phyloP scores from a whole-genome alignment of 192 early-diverging fungal species.

The Backusella liffmaniae region DNA sequence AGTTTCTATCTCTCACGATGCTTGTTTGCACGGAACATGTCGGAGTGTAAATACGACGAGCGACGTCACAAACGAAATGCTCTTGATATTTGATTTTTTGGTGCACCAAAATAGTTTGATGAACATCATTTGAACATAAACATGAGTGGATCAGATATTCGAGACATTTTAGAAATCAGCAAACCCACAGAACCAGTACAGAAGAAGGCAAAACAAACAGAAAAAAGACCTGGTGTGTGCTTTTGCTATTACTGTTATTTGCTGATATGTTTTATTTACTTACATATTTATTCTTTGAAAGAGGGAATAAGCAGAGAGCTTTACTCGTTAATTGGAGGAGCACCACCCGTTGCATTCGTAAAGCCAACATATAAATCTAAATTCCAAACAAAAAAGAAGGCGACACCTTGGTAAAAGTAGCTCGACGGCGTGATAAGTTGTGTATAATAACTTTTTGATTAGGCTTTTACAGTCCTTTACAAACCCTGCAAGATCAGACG shows the following conservation, averaged over 20 bases:
- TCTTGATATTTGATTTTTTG: background rate
- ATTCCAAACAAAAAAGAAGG: conserved; percentile 66
- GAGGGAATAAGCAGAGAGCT: conserved; percentile 62
- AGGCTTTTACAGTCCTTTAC: conserved; percentile 69
- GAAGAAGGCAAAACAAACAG: conserved; percentile 35
- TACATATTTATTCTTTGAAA: conserved; percentile 4
- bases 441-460: background rate
- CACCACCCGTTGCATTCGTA: conserved; percentile 60
- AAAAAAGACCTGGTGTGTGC: conserved; percentile 50
- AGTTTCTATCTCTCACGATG: no score
- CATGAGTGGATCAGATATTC: conserved; percentile 53
- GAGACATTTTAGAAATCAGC: conserved; percentile 59
- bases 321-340: conserved; percentile 64
- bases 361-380: conserved; percentile 69
- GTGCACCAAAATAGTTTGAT: background rate
- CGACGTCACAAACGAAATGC: background rate
- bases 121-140: background rate
- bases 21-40: no score
- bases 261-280: background rate
- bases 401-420: conserved; percentile 58
- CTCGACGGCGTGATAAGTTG: background rate
- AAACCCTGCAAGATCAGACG: conserved; percentile 76
- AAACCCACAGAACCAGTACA: conserved; percentile 36
- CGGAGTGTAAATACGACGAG: background rate
- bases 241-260: background rate